Conservation (phyloP, 208 protist species). For the Phytomonas sp. region DNA sequence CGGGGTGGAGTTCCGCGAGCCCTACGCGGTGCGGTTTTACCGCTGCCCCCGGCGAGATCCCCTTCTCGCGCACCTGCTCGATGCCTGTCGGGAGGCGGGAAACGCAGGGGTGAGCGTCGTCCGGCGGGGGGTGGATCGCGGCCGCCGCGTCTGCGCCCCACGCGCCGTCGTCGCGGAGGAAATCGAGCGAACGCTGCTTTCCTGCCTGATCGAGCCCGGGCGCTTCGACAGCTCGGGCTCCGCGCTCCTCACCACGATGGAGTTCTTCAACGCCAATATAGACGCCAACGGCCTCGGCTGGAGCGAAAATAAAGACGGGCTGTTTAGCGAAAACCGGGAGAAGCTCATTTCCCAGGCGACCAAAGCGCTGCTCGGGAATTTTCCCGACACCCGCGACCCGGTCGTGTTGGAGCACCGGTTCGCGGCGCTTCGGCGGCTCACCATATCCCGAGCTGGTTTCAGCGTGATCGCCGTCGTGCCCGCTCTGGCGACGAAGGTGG, state of each 20-base stretch:
- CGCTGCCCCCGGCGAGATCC: slow-evolving; percentile 78
- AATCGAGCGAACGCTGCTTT: slow-evolving; percentile 80
- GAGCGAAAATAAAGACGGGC: slow-evolving; percentile 80
- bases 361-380: slow-evolving; percentile 49
- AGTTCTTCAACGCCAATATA: slow-evolving; percentile 90
- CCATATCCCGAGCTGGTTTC: slow-evolving; percentile 83
- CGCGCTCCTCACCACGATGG: slow-evolving; percentile 10
- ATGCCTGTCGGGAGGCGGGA: slow-evolving; percentile 56
- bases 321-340: slow-evolving; percentile 91
- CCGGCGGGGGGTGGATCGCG: slow-evolving; percentile 34
- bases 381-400: neutral
- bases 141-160: slow-evolving; percentile 61
- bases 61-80: slow-evolving; percentile 76
- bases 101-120: slow-evolving; percentile 71
- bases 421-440: slow-evolving; percentile 72
- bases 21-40: slow-evolving; percentile 57
- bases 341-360: slow-evolving; percentile 76
- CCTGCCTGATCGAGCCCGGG: slow-evolving; percentile 34
- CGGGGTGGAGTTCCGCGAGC: slow-evolving; percentile 70
- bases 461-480: slow-evolving; percentile 70
- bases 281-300: slow-evolving; percentile 78
- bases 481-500: slow-evolving; percentile 50
- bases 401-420: slow-evolving; percentile 38
- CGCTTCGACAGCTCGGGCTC: slow-evolving; percentile 5
- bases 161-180: slow-evolving; percentile 47